These are phyloP conservation scores for Sporobolomyces pararoseus DNA, from an alignment of 768 basidiomycete genomes.

Conservation along the genomic window DNA sequence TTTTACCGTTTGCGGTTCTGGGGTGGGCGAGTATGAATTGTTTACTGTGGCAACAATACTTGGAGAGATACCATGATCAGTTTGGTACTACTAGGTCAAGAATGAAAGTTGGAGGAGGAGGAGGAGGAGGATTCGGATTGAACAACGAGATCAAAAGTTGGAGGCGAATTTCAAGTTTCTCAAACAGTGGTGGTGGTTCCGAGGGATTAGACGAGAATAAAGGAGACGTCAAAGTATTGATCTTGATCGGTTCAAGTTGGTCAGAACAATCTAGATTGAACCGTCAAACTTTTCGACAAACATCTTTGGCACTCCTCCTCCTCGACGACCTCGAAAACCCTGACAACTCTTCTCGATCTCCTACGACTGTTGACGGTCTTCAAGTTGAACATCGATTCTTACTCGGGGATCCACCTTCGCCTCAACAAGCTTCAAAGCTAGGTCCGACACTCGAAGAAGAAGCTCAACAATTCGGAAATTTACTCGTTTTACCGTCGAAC, in stretches of 20 bases:
- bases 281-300: slow-evolving; percentile 36
- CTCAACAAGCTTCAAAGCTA: slow-evolving; percentile 10
- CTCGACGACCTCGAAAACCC: too few relatives aligned
- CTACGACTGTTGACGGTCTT: slow-evolving; percentile 10
- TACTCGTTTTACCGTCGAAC: slow-evolving; percentile 31
- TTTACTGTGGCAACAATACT: slow-evolving; percentile 38
- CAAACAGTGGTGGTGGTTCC: background rate
- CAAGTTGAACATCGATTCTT: slow-evolving; percentile 37
- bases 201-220: background rate
- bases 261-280: slow-evolving; percentile 16
- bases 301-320: slow-evolving; percentile 26
- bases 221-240: slow-evolving; percentile 21
- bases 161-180: background rate
- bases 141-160: background rate
- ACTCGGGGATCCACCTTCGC: slow-evolving; percentile 38
- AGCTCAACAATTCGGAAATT: slow-evolving; percentile 32
- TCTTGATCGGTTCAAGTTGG: slow-evolving; percentile 41
- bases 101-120: too few relatives aligned
- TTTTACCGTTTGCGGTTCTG: slow-evolving; percentile 33
- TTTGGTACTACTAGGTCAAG: too few relatives aligned
- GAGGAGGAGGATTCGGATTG: slow-evolving; percentile 38
- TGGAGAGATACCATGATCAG: slow-evolving; percentile 32
- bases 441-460: slow-evolving; percentile 37
- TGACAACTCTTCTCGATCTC: background rate
- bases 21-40: slow-evolving; percentile 31